Evolutionary conservation across 371 early-diverging fungal species (phyloP).

Genomic region (Cokeromyces recurvatus): DNA sequence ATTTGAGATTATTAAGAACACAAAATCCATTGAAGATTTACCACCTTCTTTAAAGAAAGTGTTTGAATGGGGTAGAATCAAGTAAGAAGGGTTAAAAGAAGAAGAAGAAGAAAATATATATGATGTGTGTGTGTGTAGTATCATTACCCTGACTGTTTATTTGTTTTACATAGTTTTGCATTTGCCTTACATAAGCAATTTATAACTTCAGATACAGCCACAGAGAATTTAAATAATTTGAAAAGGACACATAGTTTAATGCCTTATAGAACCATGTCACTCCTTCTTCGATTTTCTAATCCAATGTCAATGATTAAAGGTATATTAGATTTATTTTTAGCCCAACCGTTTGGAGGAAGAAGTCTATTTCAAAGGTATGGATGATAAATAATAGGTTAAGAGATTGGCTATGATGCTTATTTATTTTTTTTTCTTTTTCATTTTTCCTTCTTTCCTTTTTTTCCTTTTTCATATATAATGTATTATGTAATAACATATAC

Average conservation of each 20-base stretch:
- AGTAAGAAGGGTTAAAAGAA: conserved; percentile 27
- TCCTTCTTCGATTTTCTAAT: conserved; percentile 54
- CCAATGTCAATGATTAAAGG: conserved; percentile 62
- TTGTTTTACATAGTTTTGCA: conserved; percentile 43
- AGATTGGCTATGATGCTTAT: too few species aligned
- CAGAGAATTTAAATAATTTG: conserved; percentile 48
- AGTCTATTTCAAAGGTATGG: conserved; percentile 57
- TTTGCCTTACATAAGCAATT: conserved; percentile 57
- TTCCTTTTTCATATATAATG: too few species aligned
- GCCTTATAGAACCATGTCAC: conserved; percentile 55
- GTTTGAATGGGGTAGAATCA: conserved; percentile 63
- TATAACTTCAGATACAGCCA: conserved; percentile 53
- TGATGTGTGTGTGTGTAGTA: too few species aligned
- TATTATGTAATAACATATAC: too few species aligned
- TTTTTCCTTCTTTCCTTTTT: too few species aligned
- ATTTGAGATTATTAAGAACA: conserved; percentile 37
- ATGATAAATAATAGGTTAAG: too few species aligned
- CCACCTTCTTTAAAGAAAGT: conserved; percentile 46
- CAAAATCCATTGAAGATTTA: conserved; percentile 38
- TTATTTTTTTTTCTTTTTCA: too few species aligned
- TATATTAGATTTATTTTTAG: conserved; percentile 57
- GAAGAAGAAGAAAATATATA: too few species aligned
- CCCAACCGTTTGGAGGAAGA: conserved; percentile 63
- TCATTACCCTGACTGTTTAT: background rate
- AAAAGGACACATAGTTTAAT: conserved; percentile 52